A percentile compares a stretch with the other conserved stretches of the same genome.
Evolutionary conservation across 768 basidiomycete genomes (phyloP).

Genomic region (Amanita rubescens): DNA sequence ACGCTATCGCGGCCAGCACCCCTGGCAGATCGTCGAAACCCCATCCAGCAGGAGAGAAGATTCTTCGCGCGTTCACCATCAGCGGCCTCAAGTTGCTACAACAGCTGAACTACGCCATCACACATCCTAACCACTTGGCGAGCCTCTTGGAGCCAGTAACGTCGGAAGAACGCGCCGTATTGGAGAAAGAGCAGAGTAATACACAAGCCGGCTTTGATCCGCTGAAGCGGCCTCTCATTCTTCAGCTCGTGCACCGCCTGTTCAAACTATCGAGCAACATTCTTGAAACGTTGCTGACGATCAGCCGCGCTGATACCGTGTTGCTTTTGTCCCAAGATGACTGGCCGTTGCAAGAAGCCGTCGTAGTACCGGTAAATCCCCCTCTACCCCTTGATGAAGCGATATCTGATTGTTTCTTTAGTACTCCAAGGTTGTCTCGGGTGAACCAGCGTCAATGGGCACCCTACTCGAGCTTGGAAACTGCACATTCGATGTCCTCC

Average conservation of each 20-base stretch:
- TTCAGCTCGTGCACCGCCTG: conserved; percentile 63
- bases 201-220: conserved; percentile 35
- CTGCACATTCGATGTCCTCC: conserved; percentile 65
- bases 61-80: conserved; percentile 61
- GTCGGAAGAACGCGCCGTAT: conserved; percentile 57
- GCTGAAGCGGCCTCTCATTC: conserved; percentile 62
- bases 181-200: conserved; percentile 60
- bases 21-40: conserved; percentile 33
- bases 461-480: conserved; percentile 83
- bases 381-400: not conserved
- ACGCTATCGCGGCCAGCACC: conserved; percentile 57
- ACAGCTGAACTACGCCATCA: conserved; percentile 83
- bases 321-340: conserved; percentile 60
- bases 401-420: conserved; percentile 20
- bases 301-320: conserved; percentile 63
- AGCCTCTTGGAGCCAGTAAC: conserved; percentile 77
- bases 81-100: conserved; percentile 72
- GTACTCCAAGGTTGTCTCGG: conserved; percentile 81
- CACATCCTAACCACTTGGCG: conserved; percentile 85
- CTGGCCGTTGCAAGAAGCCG: conserved; percentile 64
- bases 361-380: conserved; percentile 63
- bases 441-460: conserved; percentile 79
- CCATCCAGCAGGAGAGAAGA: conserved; percentile 48
- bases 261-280: conserved; percentile 66
- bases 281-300: conserved; percentile 58